Evolutionary conservation across 305 asterid species (phyloP).

Genomic region (Solanum chacoense): DNA sequence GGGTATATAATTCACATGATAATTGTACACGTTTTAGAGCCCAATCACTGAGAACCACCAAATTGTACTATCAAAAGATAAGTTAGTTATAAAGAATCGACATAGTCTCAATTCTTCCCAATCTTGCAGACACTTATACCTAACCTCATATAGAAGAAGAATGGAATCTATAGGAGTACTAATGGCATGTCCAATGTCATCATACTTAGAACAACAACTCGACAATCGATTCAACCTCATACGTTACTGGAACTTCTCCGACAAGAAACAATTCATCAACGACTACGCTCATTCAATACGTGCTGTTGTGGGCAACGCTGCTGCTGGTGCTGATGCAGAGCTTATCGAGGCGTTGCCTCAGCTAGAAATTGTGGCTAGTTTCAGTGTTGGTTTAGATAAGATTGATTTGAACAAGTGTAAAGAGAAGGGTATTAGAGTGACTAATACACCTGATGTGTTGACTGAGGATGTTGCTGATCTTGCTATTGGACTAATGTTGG

Average conservation of each 20-base stretch:
- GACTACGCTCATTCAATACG: constrained; percentile 8
- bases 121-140: not conserved
- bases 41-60: not conserved
- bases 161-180: constrained; percentile 45
- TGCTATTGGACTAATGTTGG: constrained; percentile 22
- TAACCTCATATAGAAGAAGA: not conserved
- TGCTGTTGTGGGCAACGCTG: constrained; percentile 16
- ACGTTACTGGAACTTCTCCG: constrained; percentile 20
- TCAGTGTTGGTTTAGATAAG: constrained; percentile 26
- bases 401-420: constrained; percentile 26
- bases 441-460: constrained; percentile 27
- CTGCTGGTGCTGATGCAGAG: constrained; percentile 9
- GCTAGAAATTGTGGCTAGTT: constrained; percentile 24
- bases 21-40: not conserved
- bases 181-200: constrained; percentile 16
- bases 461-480: constrained; percentile 35
- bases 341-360: constrained; percentile 23
- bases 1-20: not conserved
- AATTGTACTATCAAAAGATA: not conserved
- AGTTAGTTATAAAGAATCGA: not conserved
- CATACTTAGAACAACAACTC: constrained; percentile 26
- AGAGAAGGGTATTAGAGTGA: constrained; percentile 31
- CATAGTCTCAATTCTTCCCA: not conserved
- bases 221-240: constrained; percentile 23
- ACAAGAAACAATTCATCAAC: constrained; percentile 11